Percentiles rank a stretch among this genome's conserved stretches.
These are phyloP conservation scores for Claviceps pazoutovae DNA, from an alignment of 2,329 filamentous ascomycete species.

Conservation along the genomic window DNA sequence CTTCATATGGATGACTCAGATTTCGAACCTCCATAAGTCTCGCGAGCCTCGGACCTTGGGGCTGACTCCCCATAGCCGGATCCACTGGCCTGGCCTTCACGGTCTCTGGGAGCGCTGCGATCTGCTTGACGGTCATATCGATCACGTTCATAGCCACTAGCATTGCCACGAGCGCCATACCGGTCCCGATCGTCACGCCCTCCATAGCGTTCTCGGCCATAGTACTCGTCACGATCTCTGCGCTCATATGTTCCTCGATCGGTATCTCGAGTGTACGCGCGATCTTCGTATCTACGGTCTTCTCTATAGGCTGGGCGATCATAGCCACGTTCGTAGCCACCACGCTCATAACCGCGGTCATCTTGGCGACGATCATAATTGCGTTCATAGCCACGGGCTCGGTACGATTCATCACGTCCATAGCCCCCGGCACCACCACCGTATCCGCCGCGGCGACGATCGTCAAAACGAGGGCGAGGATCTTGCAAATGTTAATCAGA, in stretches of 20 bases:
- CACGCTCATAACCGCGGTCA: conserved; percentile 28
- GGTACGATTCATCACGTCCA: conserved; percentile 43
- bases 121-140: conserved; percentile 34
- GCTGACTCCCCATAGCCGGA: conserved; percentile 27
- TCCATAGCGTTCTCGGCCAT: conserved; percentile 25
- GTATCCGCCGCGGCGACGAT: conserved; percentile 49
- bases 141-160: conserved; percentile 33
- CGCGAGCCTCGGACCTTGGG: conserved; percentile 29
- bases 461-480: conserved; percentile 36
- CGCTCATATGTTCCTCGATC: conserved; percentile 44
- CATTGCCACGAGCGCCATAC: conserved; percentile 24
- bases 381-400: conserved; percentile 33
- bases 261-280: conserved; percentile 37
- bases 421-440: conserved; percentile 29
- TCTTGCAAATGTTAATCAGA: conserved; percentile 14
- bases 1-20: background rate
- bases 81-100: conserved; percentile 23
- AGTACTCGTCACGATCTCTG: conserved; percentile 29
- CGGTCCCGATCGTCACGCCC: conserved; percentile 33
- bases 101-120: conserved; percentile 25
- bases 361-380: conserved; percentile 32
- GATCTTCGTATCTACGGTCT: conserved; percentile 33
- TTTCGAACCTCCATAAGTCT: conserved; percentile 29
- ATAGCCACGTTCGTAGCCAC: conserved; percentile 37
- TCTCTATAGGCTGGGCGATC: conserved; percentile 16